Base-by-base conservation (phyloP, 441 rosid genomes). In the Erysimum cheiri region DNA sequence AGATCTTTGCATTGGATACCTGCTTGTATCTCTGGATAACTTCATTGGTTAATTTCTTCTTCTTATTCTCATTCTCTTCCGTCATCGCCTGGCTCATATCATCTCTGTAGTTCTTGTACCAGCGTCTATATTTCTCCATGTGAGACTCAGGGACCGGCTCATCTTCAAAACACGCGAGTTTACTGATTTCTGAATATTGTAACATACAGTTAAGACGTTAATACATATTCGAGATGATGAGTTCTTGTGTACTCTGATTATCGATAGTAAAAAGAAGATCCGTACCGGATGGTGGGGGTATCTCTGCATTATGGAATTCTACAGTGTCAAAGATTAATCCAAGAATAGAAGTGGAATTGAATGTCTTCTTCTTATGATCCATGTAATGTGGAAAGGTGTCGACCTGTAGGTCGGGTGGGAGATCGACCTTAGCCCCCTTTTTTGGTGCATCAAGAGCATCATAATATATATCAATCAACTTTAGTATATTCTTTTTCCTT, bases 401-500 rank as follows among this genome's bases (percentile, higher is more conserved):
- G 6, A 84, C 76, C 78, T 43, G 75, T 77, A 95, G 53, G 1
- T 67, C 67, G 4, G 49, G 15, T 0, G 96, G 91, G 52, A 90
- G 63, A 64, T 80, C 71, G 19, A 88, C 69, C 88, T 80, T 81
- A 67, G 87, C 88, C 1, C 85, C 69, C 19, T 74, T 82, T 64
- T 91, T 92, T 0, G 96, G 85, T 53, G 96, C 96, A 84, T 91
- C 97, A 14, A 93, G 64, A 60, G 98, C 92, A 69, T 91, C 89
- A 60, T 91, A 94, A 35, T 88, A 91, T 46, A 83, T 60, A 66
- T 89, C 82, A 32, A 85, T 71, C 57, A 89, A 62, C 40, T n/a
- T 77, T 0, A 14, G 15, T 31, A 91, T 63, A 22, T 83, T 85
- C 47, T 65, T 26, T 69, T 71, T 78, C 80, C 83, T 59, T 10